A percentile compares a stretch with the other conserved stretches of the same genome.
phyloP scores from a whole-genome alignment of 129 eudicot genomes.

The Tagetes patula region DNA sequence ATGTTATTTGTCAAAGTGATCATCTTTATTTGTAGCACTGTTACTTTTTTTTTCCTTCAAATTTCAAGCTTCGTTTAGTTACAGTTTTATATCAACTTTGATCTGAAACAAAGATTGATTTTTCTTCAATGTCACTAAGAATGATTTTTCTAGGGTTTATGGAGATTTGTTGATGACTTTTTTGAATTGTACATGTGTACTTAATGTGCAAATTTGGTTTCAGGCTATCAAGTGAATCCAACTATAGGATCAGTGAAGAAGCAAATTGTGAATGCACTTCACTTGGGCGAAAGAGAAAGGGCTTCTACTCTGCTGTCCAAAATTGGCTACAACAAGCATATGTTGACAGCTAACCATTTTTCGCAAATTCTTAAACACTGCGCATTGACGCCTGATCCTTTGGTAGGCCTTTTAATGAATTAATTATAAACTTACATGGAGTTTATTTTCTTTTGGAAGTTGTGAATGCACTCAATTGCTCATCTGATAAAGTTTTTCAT shows the following conservation, averaged over 20 bases:
- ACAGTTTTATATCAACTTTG: not conserved
- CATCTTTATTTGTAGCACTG: not conserved
- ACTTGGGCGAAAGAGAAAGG: constrained; percentile 54
- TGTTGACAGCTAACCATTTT: constrained; percentile 49
- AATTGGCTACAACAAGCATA: constrained; percentile 32
- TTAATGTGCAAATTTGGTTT: constrained; percentile 37
- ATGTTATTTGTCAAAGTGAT: constrained; percentile 12
- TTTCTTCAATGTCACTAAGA: not conserved
- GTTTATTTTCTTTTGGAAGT: not conserved
- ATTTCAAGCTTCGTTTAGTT: not conserved
- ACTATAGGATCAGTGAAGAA: constrained; percentile 33
- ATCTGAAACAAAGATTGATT: not conserved
- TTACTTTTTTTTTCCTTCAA: not conserved
- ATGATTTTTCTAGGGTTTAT: not conserved
- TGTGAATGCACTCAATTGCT: not conserved
- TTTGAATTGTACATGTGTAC: not conserved
- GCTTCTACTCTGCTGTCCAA: constrained; percentile 56
- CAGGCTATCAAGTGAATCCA: constrained; percentile 35
- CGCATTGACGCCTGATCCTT: constrained; percentile 68
- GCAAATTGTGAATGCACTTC: constrained; percentile 65
- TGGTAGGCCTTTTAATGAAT: constrained; percentile 45
- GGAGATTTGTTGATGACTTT: not conserved
- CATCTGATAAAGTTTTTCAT: not conserved
- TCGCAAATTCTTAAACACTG: constrained; percentile 56
- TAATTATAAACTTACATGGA: not conserved